phyloP scores from a whole-genome alignment of 768 basidiomycete genomes.

The Lentinus brumalis region DNA sequence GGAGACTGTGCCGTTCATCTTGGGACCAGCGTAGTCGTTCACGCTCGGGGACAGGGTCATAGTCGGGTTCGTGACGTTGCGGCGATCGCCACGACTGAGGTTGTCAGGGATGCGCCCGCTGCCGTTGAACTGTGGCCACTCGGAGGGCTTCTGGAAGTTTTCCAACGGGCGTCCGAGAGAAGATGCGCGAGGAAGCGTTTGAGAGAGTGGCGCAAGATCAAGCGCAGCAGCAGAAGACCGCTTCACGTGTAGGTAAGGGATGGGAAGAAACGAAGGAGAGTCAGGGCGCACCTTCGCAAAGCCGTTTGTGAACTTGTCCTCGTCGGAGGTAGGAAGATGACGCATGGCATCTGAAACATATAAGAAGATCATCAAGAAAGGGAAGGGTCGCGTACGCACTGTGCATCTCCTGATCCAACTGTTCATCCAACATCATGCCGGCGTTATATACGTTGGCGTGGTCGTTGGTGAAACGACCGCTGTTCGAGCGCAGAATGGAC shows the following conservation, averaged over 20 bases:
- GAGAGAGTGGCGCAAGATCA: slow-evolving; percentile 88
- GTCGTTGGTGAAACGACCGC: slow-evolving; percentile 60
- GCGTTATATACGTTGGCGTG: slow-evolving; percentile 73
- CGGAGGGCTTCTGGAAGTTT: slow-evolving; percentile 72
- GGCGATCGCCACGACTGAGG: slow-evolving; percentile 59
- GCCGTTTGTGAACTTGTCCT: slow-evolving; percentile 76
- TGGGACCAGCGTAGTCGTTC: slow-evolving; percentile 48
- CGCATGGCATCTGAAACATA: slow-evolving; percentile 74
- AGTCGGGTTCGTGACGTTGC: slow-evolving; percentile 74
- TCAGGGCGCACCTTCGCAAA: slow-evolving; percentile 60
- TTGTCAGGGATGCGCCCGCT: slow-evolving; percentile 63
- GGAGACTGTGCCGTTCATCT: slow-evolving; percentile 50
- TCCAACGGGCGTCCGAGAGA: slow-evolving; percentile 54
- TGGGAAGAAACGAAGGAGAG: not conserved
- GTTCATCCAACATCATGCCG: slow-evolving; percentile 91
- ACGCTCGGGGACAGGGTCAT: slow-evolving; percentile 60
- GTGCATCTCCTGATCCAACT: slow-evolving; percentile 92
- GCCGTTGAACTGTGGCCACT: slow-evolving; percentile 90
- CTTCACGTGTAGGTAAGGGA: slow-evolving; percentile 37
- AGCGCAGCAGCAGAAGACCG: slow-evolving; percentile 84
- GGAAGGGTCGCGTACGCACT: slow-evolving; percentile 51
- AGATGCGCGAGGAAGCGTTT: slow-evolving; percentile 70
- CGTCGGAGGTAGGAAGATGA: slow-evolving; percentile 83
- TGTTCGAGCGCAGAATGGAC: slow-evolving; percentile 54
- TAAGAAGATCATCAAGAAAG: slow-evolving; percentile 14